A percentile compares a stretch with the other conserved stretches of the same genome.
Evolutionary conservation across 176 grass and related monocot genomes (phyloP).

Genomic region (Musa schizocarpa): DNA sequence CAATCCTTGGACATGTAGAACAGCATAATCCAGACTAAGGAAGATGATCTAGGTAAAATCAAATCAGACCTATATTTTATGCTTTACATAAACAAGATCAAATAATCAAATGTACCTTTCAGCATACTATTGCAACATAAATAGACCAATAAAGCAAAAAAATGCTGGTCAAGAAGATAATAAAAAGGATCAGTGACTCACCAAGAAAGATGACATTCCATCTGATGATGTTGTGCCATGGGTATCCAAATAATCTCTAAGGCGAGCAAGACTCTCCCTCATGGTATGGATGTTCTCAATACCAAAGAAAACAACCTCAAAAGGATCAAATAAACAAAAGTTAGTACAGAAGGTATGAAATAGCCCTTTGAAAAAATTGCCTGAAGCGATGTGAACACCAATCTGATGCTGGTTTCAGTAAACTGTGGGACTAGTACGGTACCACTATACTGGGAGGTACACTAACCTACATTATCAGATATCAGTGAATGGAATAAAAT

Average conservation of each 20-base stretch:
- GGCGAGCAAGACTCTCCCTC: constrained; percentile 94
- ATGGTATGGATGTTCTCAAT: constrained; percentile 97
- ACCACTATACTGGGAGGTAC: too few relatives aligned
- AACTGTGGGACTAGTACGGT: too few relatives aligned
- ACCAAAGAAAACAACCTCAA: constrained; percentile 85
- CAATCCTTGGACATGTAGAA: too few relatives aligned
- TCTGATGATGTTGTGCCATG: constrained; percentile 78
- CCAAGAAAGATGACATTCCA: constrained; percentile 62
- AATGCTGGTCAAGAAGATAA: not conserved
- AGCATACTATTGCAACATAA: not conserved
- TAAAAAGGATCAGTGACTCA: constrained; percentile 26
- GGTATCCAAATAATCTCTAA: constrained; percentile 95
- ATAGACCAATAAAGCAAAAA: not conserved
- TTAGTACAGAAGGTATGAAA: not conserved
- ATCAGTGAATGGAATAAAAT: too few relatives aligned
- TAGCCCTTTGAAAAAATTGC: not conserved
- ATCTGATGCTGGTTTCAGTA: too few relatives aligned
- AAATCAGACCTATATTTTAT: not conserved
- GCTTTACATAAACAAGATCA: not conserved
- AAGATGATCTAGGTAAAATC: not conserved
- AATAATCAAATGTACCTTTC: not conserved
- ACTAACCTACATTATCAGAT: too few relatives aligned
- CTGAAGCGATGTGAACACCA: not conserved
- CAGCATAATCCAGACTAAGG: too few relatives aligned
- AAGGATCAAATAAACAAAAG: constrained; percentile 4